Evolutionary conservation across 2,329 filamentous ascomycete genomes (phyloP), one percentile per base, ranked within the genome.

Genomic region (Colletotrichum plurivorum): DNA sequence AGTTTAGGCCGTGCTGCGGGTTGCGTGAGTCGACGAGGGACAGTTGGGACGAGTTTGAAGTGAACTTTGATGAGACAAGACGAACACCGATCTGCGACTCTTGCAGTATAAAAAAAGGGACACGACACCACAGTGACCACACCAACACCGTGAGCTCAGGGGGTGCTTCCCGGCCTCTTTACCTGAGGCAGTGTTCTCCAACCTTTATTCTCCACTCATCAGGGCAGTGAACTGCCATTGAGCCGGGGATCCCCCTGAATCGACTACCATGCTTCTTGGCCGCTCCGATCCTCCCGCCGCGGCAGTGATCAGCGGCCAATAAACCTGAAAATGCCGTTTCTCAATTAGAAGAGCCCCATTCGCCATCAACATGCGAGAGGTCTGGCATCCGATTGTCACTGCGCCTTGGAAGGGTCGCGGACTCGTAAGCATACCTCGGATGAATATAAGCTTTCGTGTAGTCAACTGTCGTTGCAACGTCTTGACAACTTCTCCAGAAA

Each of bases 271-370:
- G 31, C 31, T 36, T 10, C 58, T 9, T 43, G 39, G 59, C 59
- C 51, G 39, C 39, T 54, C 59, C 59, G 59, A 54, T 46, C n/a
- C 59, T 62, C 49, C 59, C 49, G 49, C 13, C 31, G 31, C 31
- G 49, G 49, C 39, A 54, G 59, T 62, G 59, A 62, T 62, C 59
- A 7, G 22, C 59, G 10, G 5, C 5, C 41, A 46, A 62, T 46
- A 62, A 62, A 62, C 59, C 59, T 62, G 59, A 54, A 48, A 62
- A 54, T 13, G 36, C 48, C 36, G 31, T 53, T 46, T 39, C 53
- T 53, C 45, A 54, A 53, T 45, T n/a, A 36, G 43, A 22, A 54
- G 7, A 36, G 22, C 16, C 39, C 59, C 59, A 54, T n/a, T 16
- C 45, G 45, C 45, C 45, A 16, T 46, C 45, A 46, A 36, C 31